Evolutionary conservation across 192 early-diverging fungal genomes (phyloP), one percentile per base, ranked within the genome.

Genomic region (Coemansia sp.): DNA sequence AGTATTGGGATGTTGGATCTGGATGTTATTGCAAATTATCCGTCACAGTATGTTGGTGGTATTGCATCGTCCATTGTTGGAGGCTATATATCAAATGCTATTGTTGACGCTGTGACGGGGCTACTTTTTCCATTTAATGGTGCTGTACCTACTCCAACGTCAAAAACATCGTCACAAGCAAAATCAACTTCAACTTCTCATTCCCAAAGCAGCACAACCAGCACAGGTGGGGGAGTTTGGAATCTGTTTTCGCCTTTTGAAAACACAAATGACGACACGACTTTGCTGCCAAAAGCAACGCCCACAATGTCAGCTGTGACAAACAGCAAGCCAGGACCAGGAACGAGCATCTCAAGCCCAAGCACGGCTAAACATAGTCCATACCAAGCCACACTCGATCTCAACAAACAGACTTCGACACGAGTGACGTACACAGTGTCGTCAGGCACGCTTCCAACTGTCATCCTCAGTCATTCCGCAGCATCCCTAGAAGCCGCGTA

Each of bases 1-100:
- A 51, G 57, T 12, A 68, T 76, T 19, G 78, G 78, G 9, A 72
- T 81, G 69, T 70, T 69, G 8, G 78, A 73, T 1, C 52, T 81
- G 3, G 45, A 61, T 5, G 32, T 7, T 11, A 6, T 81, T 12
- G 69, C 61, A 22, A 55, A 54, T 21, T 64, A 61, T 6, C 73
- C 73, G 7, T 75, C 73, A 6, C 78, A 76, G 48, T 69, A 69
- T 15, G 19, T 67, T 46, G 78, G 78, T 6, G 45, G 39, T 9
- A n/a, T 76, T n/a, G 78, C 70, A 3, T 76, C 78, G 0, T 63
- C 66, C 8, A 1, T 65, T 54, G 36, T 72, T 61, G 73, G 78
- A 4, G 70, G 73, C n/a, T 80, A 72, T 69, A 67, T 76, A 8
- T 79, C 77, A 15, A 46, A 69, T 55, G 68, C 58, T 10, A 65